A percentile compares a stretch with the other conserved stretches of the same genome.
phyloP scores from a whole-genome alignment of 768 basidiomycete species.

The Amanita fuliginea region DNA sequence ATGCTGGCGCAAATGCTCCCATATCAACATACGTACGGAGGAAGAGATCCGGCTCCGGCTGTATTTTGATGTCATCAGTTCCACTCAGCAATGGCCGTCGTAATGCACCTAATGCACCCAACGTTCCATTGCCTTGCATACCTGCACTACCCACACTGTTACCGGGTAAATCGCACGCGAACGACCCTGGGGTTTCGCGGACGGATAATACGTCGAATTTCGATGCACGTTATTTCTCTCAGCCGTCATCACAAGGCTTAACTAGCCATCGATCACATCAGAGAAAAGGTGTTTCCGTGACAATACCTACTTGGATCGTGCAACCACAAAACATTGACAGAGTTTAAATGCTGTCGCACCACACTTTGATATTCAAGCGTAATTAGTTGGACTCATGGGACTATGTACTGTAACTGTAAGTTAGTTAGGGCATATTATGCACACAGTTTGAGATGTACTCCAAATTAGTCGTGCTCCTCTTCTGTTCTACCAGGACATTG shows the following conservation, averaged over 20 bases:
- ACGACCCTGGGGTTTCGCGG: neutral
- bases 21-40: slow-evolving; percentile 75
- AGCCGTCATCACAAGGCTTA: neutral
- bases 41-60: slow-evolving; percentile 49
- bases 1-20: slow-evolving; percentile 56
- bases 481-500: slow-evolving; percentile 72
- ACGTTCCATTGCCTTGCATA: slow-evolving; percentile 32
- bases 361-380: neutral
- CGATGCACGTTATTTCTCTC: neutral
- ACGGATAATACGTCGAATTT: neutral
- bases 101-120: slow-evolving; percentile 13
- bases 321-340: neutral
- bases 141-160: slow-evolving; percentile 45
- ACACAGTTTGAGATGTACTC: neutral
- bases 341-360: neutral
- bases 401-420: slow-evolving; percentile 1
- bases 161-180: neutral
- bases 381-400: neutral
- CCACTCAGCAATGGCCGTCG: slow-evolving; percentile 40
- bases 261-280: neutral
- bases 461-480: slow-evolving; percentile 67
- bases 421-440: neutral
- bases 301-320: neutral
- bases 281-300: neutral
- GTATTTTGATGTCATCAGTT: slow-evolving; percentile 58